Conservation (phyloP, 768 basidiomycete genomes). For the Boletus coccyginus region DNA sequence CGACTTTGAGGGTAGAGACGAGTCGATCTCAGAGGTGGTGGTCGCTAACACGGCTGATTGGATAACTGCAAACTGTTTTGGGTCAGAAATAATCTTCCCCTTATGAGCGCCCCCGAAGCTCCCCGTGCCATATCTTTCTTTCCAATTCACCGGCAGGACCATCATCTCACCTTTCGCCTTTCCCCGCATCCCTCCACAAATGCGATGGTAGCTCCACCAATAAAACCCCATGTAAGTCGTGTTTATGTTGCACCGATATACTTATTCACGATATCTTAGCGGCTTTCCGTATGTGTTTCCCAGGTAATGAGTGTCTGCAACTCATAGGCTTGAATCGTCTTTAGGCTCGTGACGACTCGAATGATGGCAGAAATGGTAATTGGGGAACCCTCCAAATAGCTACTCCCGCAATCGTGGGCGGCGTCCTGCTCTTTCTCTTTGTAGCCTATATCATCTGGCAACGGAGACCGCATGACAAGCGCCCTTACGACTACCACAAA, state of each 20-base stretch:
- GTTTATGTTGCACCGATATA: background rate
- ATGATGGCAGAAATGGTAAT: background rate
- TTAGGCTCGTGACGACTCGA: constrained; percentile 16
- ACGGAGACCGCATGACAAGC: constrained; percentile 11
- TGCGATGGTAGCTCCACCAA: constrained; percentile 21
- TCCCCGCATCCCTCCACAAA: background rate
- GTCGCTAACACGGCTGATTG: constrained; percentile 13
- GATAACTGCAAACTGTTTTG: constrained; percentile 16
- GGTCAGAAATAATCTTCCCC: constrained; percentile 13
- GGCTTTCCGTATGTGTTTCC: constrained; percentile 18
- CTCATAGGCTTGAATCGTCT: background rate
- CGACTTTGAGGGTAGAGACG: background rate
- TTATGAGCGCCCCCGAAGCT: constrained; percentile 12
- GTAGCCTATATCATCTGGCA: constrained; percentile 22
- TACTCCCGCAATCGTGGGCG: constrained; percentile 34
- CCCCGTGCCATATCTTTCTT: constrained; percentile 18
- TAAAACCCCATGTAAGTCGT: constrained; percentile 13
- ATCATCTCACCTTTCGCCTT: background rate
- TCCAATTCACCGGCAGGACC: background rate
- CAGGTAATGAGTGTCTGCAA: background rate
- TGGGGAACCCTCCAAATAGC: constrained; percentile 35
- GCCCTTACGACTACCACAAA: constrained; percentile 10
- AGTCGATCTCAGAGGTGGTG: background rate
- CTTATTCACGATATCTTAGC: constrained; percentile 14
- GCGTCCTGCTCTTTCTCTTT: constrained; percentile 25